phyloP scores from a whole-genome alignment of 768 basidiomycete genomes.

The Boletus speciosus region DNA sequence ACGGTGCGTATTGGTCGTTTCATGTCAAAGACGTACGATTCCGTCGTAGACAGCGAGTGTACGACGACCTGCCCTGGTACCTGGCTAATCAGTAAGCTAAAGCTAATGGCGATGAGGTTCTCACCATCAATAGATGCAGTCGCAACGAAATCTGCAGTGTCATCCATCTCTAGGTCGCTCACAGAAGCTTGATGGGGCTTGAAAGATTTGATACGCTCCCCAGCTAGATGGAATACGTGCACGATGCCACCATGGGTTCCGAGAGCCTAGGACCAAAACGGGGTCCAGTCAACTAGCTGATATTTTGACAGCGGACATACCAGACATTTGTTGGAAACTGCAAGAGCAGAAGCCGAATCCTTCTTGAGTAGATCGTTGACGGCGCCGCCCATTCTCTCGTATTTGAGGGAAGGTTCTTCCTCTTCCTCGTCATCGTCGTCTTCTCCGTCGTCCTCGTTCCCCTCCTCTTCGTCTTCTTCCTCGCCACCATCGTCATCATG shows the following conservation, averaged over 20 bases:
- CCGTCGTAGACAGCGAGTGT: constrained; percentile 72
- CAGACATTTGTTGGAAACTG: constrained; percentile 68
- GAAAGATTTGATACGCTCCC: constrained; percentile 82
- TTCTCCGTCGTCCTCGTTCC: constrained; percentile 38
- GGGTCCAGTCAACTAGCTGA: not conserved
- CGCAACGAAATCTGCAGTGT: constrained; percentile 83
- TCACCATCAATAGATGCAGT: constrained; percentile 93
- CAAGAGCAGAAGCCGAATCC: constrained; percentile 83
- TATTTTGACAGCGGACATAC: constrained; percentile 37
- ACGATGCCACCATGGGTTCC: constrained; percentile 94
- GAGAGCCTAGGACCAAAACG: constrained; percentile 54
- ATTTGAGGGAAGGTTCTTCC: constrained; percentile 90
- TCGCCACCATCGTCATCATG: constrained; percentile 9
- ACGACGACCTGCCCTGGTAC: constrained; percentile 84
- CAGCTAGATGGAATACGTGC: constrained; percentile 76
- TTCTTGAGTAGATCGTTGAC: constrained; percentile 79
- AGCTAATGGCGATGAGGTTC: constrained; percentile 34
- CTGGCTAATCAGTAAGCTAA: constrained; percentile 46
- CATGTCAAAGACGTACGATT: constrained; percentile 84
- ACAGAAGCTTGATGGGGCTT: constrained; percentile 88
- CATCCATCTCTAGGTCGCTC: constrained; percentile 80
- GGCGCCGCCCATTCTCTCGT: constrained; percentile 72
- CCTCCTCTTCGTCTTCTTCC: constrained; percentile 22
- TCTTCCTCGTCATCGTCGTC: constrained; percentile 73
- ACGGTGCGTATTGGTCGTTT: constrained; percentile 90